These are phyloP conservation scores for Gaertneriomyces semiglobifer DNA, from an alignment of 192 early-diverging fungal species.

Conservation along the genomic window DNA sequence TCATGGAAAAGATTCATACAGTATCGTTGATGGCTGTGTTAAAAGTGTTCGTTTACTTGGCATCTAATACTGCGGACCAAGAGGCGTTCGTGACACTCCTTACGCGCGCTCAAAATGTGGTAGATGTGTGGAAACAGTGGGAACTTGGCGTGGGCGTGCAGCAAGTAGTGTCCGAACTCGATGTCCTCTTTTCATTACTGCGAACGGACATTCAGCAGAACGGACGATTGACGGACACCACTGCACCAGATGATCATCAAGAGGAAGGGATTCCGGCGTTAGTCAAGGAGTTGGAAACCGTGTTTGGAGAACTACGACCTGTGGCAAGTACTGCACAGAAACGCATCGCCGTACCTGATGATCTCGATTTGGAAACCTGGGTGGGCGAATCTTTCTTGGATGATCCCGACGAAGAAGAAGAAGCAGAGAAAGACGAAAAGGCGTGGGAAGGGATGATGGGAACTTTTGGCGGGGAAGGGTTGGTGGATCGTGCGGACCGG, in stretches of 20 bases:
- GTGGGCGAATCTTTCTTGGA: conserved; percentile 70
- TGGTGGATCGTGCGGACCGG: conserved; percentile 8
- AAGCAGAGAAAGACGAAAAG: conserved; percentile 36
- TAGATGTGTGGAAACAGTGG: background rate
- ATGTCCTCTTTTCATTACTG: no score
- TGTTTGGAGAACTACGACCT: conserved; percentile 77
- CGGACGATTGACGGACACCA: background rate
- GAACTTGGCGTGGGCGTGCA: conserved; percentile 2
- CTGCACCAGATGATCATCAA: background rate
- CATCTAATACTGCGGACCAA: conserved; percentile 27
- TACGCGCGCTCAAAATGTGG: conserved; percentile 22
- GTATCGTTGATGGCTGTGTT: conserved; percentile 69
- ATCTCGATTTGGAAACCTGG: conserved; percentile 78
- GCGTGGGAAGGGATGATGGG: conserved; percentile 32
- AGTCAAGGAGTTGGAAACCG: conserved; percentile 19
- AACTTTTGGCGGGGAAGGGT: conserved; percentile 10
- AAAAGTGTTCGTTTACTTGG: conserved; percentile 67
- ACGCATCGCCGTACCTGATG: conserved; percentile 84
- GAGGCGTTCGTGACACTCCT: conserved; percentile 24
- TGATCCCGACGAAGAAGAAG: conserved; percentile 24
- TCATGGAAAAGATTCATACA: conserved; percentile 46
- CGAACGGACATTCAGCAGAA: background rate
- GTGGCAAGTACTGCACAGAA: conserved; percentile 86
- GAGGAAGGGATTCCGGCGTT: conserved; percentile 1
- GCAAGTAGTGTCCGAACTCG: background rate